phyloP scores from a whole-genome alignment of 805 yeast species.

The Candida oleophila region DNA sequence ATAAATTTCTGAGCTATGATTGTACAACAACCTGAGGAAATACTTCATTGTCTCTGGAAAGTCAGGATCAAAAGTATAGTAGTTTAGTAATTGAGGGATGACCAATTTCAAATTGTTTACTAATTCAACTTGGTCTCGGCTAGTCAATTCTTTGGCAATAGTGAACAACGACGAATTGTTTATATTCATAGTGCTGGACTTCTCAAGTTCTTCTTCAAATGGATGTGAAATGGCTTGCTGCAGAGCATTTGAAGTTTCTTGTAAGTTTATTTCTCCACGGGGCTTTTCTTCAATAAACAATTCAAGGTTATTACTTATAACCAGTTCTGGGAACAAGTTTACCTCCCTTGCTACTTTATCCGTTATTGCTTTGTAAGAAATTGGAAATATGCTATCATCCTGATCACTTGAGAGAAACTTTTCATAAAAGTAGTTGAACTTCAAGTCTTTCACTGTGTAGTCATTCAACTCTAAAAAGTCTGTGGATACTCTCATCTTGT shows the following conservation, averaged over 20 bases:
- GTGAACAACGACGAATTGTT: background rate
- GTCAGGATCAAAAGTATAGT: constrained; percentile 18
- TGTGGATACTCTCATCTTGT: constrained; percentile 17
- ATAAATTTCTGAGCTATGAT: constrained; percentile 11
- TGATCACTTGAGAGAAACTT: constrained; percentile 16
- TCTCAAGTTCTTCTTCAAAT: background rate
- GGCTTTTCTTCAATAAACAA: background rate
- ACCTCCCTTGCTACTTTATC: constrained; percentile 13
- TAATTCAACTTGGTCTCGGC: constrained; percentile 13
- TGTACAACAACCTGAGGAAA: constrained; percentile 22
- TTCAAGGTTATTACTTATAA: background rate
- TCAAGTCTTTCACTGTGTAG: constrained; percentile 16
- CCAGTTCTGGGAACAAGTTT: constrained; percentile 18
- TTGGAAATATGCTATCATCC: constrained; percentile 14
- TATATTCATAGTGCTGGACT: background rate
- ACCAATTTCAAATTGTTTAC: constrained; percentile 15
- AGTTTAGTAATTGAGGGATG: constrained; percentile 27
- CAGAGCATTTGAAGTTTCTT: too few species aligned
- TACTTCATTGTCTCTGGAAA: constrained; percentile 22
- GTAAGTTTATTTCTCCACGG: background rate
- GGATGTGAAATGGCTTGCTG: too few species aligned
- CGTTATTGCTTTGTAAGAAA: constrained; percentile 9
- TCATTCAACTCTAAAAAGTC: constrained; percentile 19
- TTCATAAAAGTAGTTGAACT: constrained; percentile 13
- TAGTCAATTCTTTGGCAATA: background rate